Conservation (phyloP, 2,329 filamentous ascomycete species). For the Fonsecaea monophora region DNA sequence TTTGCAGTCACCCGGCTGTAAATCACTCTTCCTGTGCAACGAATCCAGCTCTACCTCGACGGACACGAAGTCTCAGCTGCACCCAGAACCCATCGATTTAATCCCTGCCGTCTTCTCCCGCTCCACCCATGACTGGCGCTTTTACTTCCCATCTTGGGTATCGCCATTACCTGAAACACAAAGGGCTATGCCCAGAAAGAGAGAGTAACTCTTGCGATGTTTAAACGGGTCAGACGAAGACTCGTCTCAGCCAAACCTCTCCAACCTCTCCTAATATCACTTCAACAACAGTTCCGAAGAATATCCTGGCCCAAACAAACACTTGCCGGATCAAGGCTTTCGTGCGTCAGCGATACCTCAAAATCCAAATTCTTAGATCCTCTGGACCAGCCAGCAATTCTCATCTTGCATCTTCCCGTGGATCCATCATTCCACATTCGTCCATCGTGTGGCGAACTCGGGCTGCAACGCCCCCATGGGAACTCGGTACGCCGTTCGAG, state of each 20-base stretch:
- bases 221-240: neutral
- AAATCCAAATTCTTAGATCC: neutral
- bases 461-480: neutral
- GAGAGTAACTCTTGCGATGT: neutral
- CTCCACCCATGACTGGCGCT: neutral
- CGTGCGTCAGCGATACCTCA: neutral
- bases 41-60: neutral
- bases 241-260: neutral
- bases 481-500: neutral
- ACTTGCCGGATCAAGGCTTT: conserved; percentile 4
- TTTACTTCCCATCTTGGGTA: neutral
- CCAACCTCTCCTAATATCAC: neutral
- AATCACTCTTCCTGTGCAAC: neutral
- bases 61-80: neutral
- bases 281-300: neutral
- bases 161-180: neutral
- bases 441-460: conserved; percentile 7
- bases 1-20: neutral
- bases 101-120: neutral
- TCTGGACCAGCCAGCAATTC: neutral
- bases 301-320: neutral
- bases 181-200: neutral
- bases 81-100: neutral
- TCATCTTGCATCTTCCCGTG: conserved; percentile 9
- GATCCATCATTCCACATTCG: neutral